These are phyloP conservation scores for Castanea crenata DNA, from an alignment of 306 rosid genomes.

Conservation along the genomic window DNA sequence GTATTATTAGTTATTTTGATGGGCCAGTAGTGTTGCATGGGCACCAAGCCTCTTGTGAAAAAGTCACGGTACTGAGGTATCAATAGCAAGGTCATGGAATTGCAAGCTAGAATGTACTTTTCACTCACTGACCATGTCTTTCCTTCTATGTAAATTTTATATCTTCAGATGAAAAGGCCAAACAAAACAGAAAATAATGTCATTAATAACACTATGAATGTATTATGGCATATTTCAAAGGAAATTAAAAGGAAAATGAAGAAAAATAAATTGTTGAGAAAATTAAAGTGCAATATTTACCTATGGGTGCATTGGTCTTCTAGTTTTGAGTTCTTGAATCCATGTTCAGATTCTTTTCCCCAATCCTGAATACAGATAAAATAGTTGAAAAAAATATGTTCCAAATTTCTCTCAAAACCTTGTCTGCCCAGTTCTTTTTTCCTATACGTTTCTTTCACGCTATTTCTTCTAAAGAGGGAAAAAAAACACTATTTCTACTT, in stretches of 20 bases:
- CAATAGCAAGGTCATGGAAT: conserved; percentile 50
- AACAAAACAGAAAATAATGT: background rate
- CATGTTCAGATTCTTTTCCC: conserved; percentile 61
- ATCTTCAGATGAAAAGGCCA: conserved; percentile 28
- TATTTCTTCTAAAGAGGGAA: too few species aligned
- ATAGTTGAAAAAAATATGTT: too few species aligned
- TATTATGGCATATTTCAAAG: background rate
- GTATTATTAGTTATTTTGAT: conserved; percentile 36
- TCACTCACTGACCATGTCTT: conserved; percentile 82
- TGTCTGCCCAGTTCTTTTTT: too few species aligned
- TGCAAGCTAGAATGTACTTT: conserved; percentile 75
- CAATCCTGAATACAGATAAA: conserved; percentile 52
- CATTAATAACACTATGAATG: background rate
- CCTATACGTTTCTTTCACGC: too few species aligned
- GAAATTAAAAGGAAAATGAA: background rate
- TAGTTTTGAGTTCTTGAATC: conserved; percentile 62
- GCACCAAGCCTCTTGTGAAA: conserved; percentile 62
- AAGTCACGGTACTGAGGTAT: conserved; percentile 60
- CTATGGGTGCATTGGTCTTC: conserved; percentile 72
- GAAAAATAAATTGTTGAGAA: background rate
- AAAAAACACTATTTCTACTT: too few species aligned
- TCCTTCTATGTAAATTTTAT: conserved; percentile 78
- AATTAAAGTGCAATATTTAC: conserved; percentile 3
- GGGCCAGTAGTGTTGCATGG: conserved; percentile 78
- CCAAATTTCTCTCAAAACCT: too few species aligned